phyloP scores from a whole-genome alignment of 352 stramenopile genomes.

The Globisporangium sylvaticum region DNA sequence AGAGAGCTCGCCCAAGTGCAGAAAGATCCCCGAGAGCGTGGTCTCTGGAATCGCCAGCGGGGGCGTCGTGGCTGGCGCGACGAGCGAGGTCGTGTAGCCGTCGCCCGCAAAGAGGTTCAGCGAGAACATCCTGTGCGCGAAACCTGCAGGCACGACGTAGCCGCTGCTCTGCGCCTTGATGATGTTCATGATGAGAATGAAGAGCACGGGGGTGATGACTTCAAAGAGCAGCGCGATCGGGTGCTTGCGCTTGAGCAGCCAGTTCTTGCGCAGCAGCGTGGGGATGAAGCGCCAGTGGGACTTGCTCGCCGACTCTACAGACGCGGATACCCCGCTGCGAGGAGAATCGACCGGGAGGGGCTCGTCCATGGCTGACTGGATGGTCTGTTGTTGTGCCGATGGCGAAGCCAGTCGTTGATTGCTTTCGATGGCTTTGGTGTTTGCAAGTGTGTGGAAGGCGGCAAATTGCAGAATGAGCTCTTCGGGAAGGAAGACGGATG shows the following conservation, averaged over 20 bases:
- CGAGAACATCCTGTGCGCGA: conserved; percentile 22
- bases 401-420: not conserved
- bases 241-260: conserved; percentile 69
- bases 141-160: conserved; percentile 34
- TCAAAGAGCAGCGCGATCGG: conserved; percentile 48
- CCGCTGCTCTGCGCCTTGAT: conserved; percentile 40
- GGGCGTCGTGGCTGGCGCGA: conserved; percentile 27
- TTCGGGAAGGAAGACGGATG: no score
- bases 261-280: conserved; percentile 73
- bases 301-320: conserved; percentile 2
- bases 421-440: not conserved
- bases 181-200: conserved; percentile 51
- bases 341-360: conserved; percentile 9
- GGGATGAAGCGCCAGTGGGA: conserved; percentile 43
- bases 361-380: not conserved
- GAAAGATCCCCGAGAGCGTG: conserved; percentile 51
- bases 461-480: not conserved
- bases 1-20: conserved; percentile 38
- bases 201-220: conserved; percentile 53
- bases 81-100: conserved; percentile 29
- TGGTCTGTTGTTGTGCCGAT: not conserved
- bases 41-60: conserved; percentile 51
- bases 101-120: conserved; percentile 43
- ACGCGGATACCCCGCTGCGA: not conserved
- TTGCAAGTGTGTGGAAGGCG: not conserved